phyloP scores from a whole-genome alignment of 2,329 filamentous ascomycete species.

The Trichoderma sp. region DNA sequence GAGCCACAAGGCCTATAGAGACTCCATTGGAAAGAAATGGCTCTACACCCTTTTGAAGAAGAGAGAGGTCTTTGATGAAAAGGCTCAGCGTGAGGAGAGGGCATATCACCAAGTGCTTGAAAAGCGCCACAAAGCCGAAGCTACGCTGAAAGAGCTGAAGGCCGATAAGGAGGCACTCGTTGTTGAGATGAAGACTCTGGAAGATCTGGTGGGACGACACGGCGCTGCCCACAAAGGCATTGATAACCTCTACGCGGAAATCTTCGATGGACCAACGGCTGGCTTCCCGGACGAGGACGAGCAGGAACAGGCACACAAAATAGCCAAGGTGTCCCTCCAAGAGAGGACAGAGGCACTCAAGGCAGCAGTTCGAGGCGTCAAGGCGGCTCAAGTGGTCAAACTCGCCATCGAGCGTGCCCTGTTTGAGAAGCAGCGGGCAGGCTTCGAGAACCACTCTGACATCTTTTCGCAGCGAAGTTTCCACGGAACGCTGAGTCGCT shows the following conservation, averaged over 20 bases:
- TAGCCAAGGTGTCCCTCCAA: slow-evolving; percentile 11
- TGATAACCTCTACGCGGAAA: slow-evolving; percentile 12
- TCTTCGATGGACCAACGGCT: slow-evolving; percentile 22
- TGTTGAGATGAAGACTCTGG: slow-evolving; percentile 7
- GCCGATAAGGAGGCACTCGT: slow-evolving; percentile 13
- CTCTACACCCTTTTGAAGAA: slow-evolving; percentile 23
- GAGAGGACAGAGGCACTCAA: slow-evolving; percentile 23
- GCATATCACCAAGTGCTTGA: slow-evolving; percentile 18
- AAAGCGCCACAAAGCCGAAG: slow-evolving; percentile 19
- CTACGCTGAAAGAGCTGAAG: slow-evolving; percentile 9
- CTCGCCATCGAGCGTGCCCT: slow-evolving; percentile 16
- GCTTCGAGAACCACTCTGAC: slow-evolving; percentile 15
- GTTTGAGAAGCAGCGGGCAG: slow-evolving; percentile 9
- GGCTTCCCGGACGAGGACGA: slow-evolving; percentile 25
- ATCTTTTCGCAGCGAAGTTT: slow-evolving; percentile 15
- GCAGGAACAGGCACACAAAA: slow-evolving; percentile 13
- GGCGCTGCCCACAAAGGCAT: slow-evolving; percentile 18
- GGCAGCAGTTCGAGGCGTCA: slow-evolving; percentile 21
- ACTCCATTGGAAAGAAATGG: slow-evolving; percentile 20
- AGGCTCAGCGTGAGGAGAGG: slow-evolving; percentile 16
- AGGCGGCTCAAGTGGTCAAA: slow-evolving; percentile 18
- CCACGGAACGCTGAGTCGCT: slow-evolving; percentile 7
- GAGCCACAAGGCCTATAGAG: slow-evolving; percentile 21
- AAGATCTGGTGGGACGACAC: slow-evolving; percentile 1
- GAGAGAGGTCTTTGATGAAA: slow-evolving; percentile 16